phyloP scores from a whole-genome alignment of 495 filamentous ascomycete species.

The Penicillium crystallinum region DNA sequence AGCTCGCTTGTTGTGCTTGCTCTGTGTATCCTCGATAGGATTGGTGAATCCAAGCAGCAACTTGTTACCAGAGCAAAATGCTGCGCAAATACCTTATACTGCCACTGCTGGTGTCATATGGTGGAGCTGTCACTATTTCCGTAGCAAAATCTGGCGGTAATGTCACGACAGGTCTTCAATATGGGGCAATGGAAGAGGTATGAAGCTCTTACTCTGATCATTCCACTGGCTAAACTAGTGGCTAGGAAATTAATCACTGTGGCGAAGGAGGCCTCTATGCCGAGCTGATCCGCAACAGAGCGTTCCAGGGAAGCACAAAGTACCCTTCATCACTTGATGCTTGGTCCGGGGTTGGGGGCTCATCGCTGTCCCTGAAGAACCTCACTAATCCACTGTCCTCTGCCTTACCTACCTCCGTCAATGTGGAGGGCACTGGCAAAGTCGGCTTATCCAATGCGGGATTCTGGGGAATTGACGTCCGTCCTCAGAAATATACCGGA shows the following conservation, averaged over 20 bases:
- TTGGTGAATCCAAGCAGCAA: slow-evolving; percentile 2
- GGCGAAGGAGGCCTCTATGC: slow-evolving; percentile 75
- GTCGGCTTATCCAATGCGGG: slow-evolving; percentile 55
- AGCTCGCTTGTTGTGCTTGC: not conserved
- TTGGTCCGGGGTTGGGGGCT: slow-evolving; percentile 51
- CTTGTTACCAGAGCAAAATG: slow-evolving; percentile 9
- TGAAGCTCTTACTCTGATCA: not conserved
- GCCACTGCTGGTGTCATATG: slow-evolving; percentile 25
- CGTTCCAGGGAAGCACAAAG: slow-evolving; percentile 55
- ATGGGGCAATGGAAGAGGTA: slow-evolving; percentile 58
- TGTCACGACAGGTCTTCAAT: slow-evolving; percentile 45
- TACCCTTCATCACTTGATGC: slow-evolving; percentile 44
- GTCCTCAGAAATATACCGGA: slow-evolving; percentile 45
- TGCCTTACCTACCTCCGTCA: slow-evolving; percentile 57
- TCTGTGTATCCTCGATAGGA: not conserved
- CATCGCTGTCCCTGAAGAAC: slow-evolving; percentile 48
- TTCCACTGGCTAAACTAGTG: not conserved
- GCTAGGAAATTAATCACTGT: slow-evolving; percentile 65
- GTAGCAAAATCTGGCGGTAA: slow-evolving; percentile 50
- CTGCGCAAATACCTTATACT: slow-evolving; percentile 22
- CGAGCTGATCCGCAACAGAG: slow-evolving; percentile 66
- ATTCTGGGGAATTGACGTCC: slow-evolving; percentile 60
- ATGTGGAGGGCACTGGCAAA: slow-evolving; percentile 42
- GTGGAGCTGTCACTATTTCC: slow-evolving; percentile 27
- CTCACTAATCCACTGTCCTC: slow-evolving; percentile 51